phyloP scores from a whole-genome alignment of 2,329 filamentous ascomycete species.

The Paecilomyces variotii region DNA sequence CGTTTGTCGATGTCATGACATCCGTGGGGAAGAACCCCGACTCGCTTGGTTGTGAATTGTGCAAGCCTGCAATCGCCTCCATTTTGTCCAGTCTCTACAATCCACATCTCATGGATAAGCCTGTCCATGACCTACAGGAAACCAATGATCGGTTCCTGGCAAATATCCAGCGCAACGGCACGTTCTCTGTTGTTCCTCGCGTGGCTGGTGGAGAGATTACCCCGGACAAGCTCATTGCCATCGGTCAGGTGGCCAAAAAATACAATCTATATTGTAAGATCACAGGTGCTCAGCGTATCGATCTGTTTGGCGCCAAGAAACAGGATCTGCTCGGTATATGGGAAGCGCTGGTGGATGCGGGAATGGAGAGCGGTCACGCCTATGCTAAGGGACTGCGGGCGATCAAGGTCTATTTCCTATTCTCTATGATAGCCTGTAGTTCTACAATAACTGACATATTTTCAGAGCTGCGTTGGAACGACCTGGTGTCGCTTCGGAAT shows the following conservation, averaged over 20 bases:
- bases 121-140: slow-evolving; percentile 69
- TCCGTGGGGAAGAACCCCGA: slow-evolving; percentile 62
- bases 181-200: slow-evolving; percentile 79
- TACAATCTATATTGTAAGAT: slow-evolving; percentile 86
- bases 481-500: slow-evolving; percentile 89
- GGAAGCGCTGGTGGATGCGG: slow-evolving; percentile 69
- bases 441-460: neutral
- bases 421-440: neutral
- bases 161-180: slow-evolving; percentile 87
- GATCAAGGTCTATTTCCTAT: slow-evolving; percentile 52
- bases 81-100: slow-evolving; percentile 81
- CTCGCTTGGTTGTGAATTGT: slow-evolving; percentile 76
- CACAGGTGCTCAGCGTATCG: slow-evolving; percentile 83
- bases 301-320: slow-evolving; percentile 86
- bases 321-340: slow-evolving; percentile 78
- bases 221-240: slow-evolving; percentile 72
- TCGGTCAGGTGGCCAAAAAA: slow-evolving; percentile 76
- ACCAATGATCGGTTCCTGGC: slow-evolving; percentile 84
- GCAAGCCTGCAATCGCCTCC: slow-evolving; percentile 73
- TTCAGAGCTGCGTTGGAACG: slow-evolving; percentile 70
- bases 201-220: slow-evolving; percentile 82
- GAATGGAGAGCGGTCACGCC: slow-evolving; percentile 84
- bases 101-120: slow-evolving; percentile 66
- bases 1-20: slow-evolving; percentile 68
- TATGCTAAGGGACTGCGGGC: slow-evolving; percentile 85